phyloP scores from a whole-genome alignment of 2,329 filamentous ascomycete species.

The Cryphonectria radicalis region DNA sequence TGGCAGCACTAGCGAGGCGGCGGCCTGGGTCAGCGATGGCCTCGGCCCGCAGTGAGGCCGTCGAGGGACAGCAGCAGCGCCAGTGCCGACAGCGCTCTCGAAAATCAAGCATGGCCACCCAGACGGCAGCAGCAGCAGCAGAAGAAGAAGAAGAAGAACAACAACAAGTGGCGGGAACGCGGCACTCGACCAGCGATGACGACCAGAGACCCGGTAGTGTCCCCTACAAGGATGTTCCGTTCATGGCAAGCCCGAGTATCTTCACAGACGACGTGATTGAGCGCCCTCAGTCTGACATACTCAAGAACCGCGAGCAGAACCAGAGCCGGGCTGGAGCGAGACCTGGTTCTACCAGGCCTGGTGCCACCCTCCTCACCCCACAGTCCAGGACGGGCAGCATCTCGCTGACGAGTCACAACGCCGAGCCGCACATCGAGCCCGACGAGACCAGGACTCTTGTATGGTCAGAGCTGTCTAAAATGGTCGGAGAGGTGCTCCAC shows the following conservation, averaged over 20 bases:
- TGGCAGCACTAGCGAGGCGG: not conserved
- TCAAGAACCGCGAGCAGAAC: not conserved
- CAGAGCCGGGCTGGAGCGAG: not conserved
- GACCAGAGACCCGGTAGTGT: slow-evolving; percentile 22
- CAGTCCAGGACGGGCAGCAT: not conserved
- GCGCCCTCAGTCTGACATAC: not conserved
- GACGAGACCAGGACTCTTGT: slow-evolving; percentile 21
- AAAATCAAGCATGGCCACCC: slow-evolving; percentile 45
- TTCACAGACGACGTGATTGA: slow-evolving; percentile 13
- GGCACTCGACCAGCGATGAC: not conserved
- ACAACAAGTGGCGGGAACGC: not conserved
- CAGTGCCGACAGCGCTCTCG: slow-evolving; percentile 37
- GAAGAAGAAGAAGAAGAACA: not conserved
- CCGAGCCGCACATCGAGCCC: slow-evolving; percentile 16
- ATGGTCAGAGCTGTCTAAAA: slow-evolving; percentile 24
- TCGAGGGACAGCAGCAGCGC: not conserved
- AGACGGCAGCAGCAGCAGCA: slow-evolving; percentile 4
- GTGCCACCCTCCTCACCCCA: not conserved
- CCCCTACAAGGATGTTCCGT: slow-evolving; percentile 31
- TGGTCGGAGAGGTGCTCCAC: slow-evolving; percentile 18
- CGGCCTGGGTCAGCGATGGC: slow-evolving; percentile 15
- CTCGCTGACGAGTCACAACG: not conserved
- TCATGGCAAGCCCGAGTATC: slow-evolving; percentile 39
- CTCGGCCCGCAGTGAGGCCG: not conserved
- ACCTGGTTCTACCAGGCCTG: not conserved